Evolutionary conservation across 1,284 basidiomycete genomes (phyloP).

Genomic region (Irpex rosettiformis): DNA sequence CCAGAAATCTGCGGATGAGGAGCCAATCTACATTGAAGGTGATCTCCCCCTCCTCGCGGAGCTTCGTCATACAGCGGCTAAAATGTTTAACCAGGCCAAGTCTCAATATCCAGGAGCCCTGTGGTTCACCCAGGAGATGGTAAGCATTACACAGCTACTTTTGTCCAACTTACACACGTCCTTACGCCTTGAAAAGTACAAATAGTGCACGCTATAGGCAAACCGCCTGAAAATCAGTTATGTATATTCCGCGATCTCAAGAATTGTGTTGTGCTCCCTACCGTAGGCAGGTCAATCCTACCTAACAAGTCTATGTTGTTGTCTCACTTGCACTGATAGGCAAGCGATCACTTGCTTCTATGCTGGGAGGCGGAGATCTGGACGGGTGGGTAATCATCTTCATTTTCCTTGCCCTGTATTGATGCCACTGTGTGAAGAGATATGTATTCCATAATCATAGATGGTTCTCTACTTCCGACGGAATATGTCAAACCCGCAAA

Average conservation of each 20-base stretch:
- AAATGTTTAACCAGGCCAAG: slow-evolving; percentile 26
- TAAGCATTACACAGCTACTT: slow-evolving; percentile 25
- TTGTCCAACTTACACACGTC: background rate
- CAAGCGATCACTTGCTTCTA: slow-evolving; percentile 59
- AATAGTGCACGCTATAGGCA: slow-evolving; percentile 66
- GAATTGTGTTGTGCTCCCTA: slow-evolving; percentile 74
- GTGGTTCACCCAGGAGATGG: slow-evolving; percentile 72
- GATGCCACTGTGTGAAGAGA: slow-evolving; percentile 23
- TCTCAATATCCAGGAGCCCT: slow-evolving; percentile 64
- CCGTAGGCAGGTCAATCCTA: slow-evolving; percentile 42
- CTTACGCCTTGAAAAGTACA: slow-evolving; percentile 44
- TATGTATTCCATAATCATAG: slow-evolving; percentile 32
- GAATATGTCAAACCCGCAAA: slow-evolving; percentile 46
- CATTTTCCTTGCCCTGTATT: background rate
- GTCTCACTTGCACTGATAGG: slow-evolving; percentile 34
- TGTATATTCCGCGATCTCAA: slow-evolving; percentile 62
- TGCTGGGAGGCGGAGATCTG: slow-evolving; percentile 69
- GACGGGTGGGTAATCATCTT: slow-evolving; percentile 52
- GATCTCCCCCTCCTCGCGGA: background rate
- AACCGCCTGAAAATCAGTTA: slow-evolving; percentile 52
- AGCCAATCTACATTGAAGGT: slow-evolving; percentile 17
- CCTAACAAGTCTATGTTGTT: background rate
- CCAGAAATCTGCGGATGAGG: slow-evolving; percentile 11
- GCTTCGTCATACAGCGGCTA: background rate
- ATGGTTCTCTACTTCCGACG: slow-evolving; percentile 48